phyloP scores from a whole-genome alignment of 768 basidiomycete genomes.

The Phallus indusiatus region DNA sequence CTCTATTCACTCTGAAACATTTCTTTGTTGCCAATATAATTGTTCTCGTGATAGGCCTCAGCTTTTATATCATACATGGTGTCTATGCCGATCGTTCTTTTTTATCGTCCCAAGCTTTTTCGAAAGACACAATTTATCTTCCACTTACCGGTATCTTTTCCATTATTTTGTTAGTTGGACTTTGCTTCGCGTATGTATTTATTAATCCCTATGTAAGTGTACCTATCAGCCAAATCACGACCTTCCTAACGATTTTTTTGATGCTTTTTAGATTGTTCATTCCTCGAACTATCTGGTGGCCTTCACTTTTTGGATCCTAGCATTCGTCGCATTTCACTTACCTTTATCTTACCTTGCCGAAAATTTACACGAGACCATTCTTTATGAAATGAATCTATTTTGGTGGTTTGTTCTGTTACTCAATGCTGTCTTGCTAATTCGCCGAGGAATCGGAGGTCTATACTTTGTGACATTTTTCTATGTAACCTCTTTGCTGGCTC shows the following conservation, averaged over 20 bases:
- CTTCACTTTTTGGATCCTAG: slow-evolving; percentile 36
- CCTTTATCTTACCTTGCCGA: slow-evolving; percentile 12
- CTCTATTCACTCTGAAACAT: slow-evolving; percentile 43
- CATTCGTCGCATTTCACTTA: slow-evolving; percentile 39
- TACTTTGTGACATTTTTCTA: slow-evolving; percentile 56
- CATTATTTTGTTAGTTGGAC: slow-evolving; percentile 34
- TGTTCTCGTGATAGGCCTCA: slow-evolving; percentile 44
- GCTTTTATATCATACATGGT: slow-evolving; percentile 21
- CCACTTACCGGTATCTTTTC: slow-evolving; percentile 47
- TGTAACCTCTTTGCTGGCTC: slow-evolving; percentile 31
- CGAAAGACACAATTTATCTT: slow-evolving; percentile 43
- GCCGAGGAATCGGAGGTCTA: slow-evolving; percentile 36
- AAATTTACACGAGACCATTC: slow-evolving; percentile 41
- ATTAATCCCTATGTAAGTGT: slow-evolving; percentile 56
- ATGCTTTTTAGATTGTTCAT: slow-evolving; percentile 43
- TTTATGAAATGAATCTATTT: slow-evolving; percentile 45
- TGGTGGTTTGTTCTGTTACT: slow-evolving; percentile 50
- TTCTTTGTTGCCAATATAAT: slow-evolving; percentile 50
- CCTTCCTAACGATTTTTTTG: neutral
- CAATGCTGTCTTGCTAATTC: slow-evolving; percentile 36
- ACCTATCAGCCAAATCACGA: neutral
- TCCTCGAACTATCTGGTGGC: slow-evolving; percentile 45
- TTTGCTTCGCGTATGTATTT: slow-evolving; percentile 39
- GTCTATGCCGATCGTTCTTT: neutral
- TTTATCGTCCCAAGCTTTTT: neutral